Conservation (phyloP, 805 yeast genomes). For the Wickerhamiella qilinensis region DNA sequence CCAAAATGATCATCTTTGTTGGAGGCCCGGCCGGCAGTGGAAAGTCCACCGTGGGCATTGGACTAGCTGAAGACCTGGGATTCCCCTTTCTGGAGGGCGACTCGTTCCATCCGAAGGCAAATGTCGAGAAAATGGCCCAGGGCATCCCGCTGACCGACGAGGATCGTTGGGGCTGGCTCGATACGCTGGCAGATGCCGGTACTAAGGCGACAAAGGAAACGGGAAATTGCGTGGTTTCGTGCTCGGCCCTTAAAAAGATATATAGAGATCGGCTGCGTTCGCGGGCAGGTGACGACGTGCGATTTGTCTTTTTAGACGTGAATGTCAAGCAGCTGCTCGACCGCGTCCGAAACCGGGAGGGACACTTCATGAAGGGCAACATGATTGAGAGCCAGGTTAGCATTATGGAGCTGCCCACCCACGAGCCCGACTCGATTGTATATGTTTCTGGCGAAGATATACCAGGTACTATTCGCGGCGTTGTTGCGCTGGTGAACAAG, state of each 20-base stretch:
- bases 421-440: background rate
- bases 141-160: slow-evolving; percentile 77
- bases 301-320: slow-evolving; percentile 54
- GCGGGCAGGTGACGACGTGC: slow-evolving; percentile 22
- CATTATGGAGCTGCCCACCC: slow-evolving; percentile 52
- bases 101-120: slow-evolving; percentile 49
- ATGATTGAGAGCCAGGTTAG: slow-evolving; percentile 72
- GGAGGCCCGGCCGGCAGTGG: slow-evolving; percentile 98
- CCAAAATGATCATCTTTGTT: slow-evolving; percentile 28
- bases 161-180: slow-evolving; percentile 87
- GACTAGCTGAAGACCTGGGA: slow-evolving; percentile 29
- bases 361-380: slow-evolving; percentile 75
- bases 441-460: background rate
- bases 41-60: slow-evolving; percentile 59
- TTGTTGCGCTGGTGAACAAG: background rate
- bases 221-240: slow-evolving; percentile 42
- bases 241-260: slow-evolving; percentile 65
- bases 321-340: slow-evolving; percentile 40
- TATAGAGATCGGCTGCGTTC: slow-evolving; percentile 51
- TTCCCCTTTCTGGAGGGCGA: slow-evolving; percentile 78
- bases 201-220: slow-evolving; percentile 18
- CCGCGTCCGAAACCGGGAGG: slow-evolving; percentile 47
- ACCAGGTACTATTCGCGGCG: background rate
- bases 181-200: slow-evolving; percentile 30
- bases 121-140: slow-evolving; percentile 66